Conservation (phyloP, 345 rosid genomes). For the Populus nigra region DNA sequence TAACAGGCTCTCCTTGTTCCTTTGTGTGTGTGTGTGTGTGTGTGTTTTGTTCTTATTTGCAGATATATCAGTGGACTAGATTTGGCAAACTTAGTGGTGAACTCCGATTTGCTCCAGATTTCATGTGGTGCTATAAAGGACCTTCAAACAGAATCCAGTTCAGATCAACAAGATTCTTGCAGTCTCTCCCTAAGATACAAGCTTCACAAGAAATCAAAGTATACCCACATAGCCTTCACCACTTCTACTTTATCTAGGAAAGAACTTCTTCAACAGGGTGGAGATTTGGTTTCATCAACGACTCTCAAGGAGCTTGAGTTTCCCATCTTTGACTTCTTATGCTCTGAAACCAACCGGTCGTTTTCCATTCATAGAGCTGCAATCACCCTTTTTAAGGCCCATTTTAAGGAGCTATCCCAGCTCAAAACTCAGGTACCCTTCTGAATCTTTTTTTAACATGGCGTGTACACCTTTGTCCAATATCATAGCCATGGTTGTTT, state of each 20-base stretch:
- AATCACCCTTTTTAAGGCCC: slow-evolving; percentile 33
- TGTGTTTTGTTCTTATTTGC: slow-evolving; percentile 7
- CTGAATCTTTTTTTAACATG: background rate
- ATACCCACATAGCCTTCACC: slow-evolving; percentile 36
- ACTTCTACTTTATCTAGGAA: slow-evolving; percentile 19
- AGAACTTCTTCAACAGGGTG: slow-evolving; percentile 17
- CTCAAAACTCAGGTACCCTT: slow-evolving; percentile 43
- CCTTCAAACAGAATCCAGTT: slow-evolving; percentile 14
- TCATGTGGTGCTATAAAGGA: slow-evolving; percentile 40
- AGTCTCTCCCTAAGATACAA: slow-evolving; percentile 13
- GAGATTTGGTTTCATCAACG: slow-evolving; percentile 28
- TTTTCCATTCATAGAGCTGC: slow-evolving; percentile 44
- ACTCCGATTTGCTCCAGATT: slow-evolving; percentile 40
- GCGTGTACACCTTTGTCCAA: no score
- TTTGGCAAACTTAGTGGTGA: slow-evolving; percentile 44
- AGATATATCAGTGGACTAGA: slow-evolving; percentile 38
- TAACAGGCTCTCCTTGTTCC: no score
- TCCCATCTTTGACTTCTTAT: slow-evolving; percentile 38
- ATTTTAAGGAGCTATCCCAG: slow-evolving; percentile 22
- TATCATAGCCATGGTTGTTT: no score
- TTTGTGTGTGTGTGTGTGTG: background rate
- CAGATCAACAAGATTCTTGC: no score
- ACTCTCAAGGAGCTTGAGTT: slow-evolving; percentile 10
- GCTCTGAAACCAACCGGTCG: slow-evolving; percentile 27
- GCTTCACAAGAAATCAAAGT: slow-evolving; percentile 3